Base-by-base conservation (phyloP, 1,284 basidiomycete genomes). In the Boletus sp. region DNA sequence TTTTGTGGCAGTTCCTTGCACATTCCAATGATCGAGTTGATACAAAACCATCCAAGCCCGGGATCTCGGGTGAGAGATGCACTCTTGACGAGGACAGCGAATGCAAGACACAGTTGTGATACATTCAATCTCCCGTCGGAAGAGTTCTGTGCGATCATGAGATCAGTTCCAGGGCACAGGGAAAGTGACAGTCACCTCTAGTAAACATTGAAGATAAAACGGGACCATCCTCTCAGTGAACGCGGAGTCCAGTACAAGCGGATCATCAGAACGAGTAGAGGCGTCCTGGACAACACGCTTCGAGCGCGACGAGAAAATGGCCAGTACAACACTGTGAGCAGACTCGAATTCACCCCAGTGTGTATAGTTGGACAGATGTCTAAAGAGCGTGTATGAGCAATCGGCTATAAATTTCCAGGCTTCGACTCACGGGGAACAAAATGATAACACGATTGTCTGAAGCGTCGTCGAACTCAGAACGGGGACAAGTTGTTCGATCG, bases 261-360 rank as follows among this genome's bases (percentile, higher is more conserved):
- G 59, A 33, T 68, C 56, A 54, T 69, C 60, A 16, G 21, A 48
- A 30, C n/a, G 28, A 37, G 56, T 23, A 7, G 59, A 52, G 23
- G 50, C 47, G 35, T 56, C 63, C 54, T 67, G 65, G 14, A 50
- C 58, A 40, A 62, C 58, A 40, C 74, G 76, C 61, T 82, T 79
- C 0, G 84, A 83, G 64, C 83, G 81, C 21, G 85, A 80, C 21
- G 86, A 82, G 67, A 91, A 86, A 27, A 90, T 79, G 4, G 89
- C 80, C 9, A 92, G 76, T 54, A 92, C 78, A 33, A 90, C 88
- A 5, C 90, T 91, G 71, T 92, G 90, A 7, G 89, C 83, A 0
- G 88, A 88, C 71, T 92, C 90, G 62, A 84, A 91, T 23, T 83
- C 85, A 63, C 90, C 88, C 37, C 89, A 84, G 61, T 89, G 77